Conservation (phyloP, 2,329 filamentous ascomycete genomes). For the Claviceps maximensis region DNA sequence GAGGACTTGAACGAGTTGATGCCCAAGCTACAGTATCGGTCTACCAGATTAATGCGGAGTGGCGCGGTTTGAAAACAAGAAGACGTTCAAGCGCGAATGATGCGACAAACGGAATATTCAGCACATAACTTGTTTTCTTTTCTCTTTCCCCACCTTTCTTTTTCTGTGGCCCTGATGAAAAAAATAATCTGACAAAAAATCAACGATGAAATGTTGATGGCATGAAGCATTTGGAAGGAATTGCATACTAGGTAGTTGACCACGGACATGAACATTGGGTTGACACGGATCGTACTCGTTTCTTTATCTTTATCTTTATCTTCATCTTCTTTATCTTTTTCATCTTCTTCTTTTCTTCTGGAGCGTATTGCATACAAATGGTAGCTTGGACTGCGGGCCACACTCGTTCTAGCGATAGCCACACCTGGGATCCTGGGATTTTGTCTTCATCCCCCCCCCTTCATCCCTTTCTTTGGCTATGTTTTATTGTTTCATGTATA, state of each 20-base stretch:
- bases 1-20: conserved; percentile 27
- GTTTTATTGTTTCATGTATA: background rate
- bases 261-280: background rate
- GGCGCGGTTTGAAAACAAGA: conserved; percentile 9
- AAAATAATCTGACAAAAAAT: background rate
- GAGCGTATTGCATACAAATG: background rate
- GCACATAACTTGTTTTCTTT: background rate
- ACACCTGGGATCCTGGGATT: background rate
- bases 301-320: background rate
- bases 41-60: conserved; percentile 26
- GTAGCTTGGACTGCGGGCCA: background rate
- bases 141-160: background rate
- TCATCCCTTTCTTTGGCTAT: background rate
- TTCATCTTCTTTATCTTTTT: background rate
- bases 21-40: conserved; percentile 29
- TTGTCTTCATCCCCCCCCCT: background rate
- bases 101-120: background rate
- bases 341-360: background rate
- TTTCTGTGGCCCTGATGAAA: background rate
- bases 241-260: background rate
- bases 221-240: background rate
- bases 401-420: background rate
- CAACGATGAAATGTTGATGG: background rate
- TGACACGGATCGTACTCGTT: background rate
- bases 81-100: background rate